Evolutionary conservation across 176 grass and related monocot species (phyloP).

Genomic region (Triticum urartu): DNA sequence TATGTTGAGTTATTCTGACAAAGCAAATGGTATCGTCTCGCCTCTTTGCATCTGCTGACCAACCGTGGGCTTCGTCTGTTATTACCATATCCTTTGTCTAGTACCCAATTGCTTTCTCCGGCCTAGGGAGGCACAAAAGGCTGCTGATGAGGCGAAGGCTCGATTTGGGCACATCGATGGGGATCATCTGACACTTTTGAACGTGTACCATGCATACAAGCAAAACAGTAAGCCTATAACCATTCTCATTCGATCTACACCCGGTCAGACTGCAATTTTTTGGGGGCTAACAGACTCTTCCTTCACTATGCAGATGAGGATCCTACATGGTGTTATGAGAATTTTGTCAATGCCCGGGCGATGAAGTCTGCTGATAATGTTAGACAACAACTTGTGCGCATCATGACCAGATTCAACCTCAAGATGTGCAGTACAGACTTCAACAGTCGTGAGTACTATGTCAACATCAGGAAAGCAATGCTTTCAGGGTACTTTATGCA

Average conservation of each 20-base stretch:
- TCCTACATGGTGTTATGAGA: conserved; percentile 95
- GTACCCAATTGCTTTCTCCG: conserved; percentile 99
- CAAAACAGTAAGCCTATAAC: conserved; percentile 69
- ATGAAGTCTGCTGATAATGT: conserved; percentile 97
- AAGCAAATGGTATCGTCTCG: conserved; percentile 83
- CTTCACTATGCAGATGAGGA: conserved; percentile 59
- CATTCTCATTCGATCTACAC: neutral
- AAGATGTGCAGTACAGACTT: conserved; percentile 91
- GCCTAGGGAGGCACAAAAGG: conserved; percentile 98
- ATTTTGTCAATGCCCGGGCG: conserved; percentile 76
- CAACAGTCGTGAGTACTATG: conserved; percentile 81
- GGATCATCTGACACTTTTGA: conserved; percentile 90
- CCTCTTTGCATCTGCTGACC: conserved; percentile 89
- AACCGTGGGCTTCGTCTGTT: conserved; percentile 80
- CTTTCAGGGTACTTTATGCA: conserved; percentile 98
- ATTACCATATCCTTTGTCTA: conserved; percentile 90
- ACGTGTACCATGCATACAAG: conserved; percentile 97
- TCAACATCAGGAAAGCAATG: conserved; percentile 88
- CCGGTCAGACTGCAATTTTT: neutral
- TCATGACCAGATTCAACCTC: conserved; percentile 96
- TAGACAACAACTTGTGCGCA: conserved; percentile 86
- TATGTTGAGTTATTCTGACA: conserved; percentile 87
- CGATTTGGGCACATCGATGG: conserved; percentile 87
- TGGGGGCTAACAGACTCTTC: neutral
- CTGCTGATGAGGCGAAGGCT: conserved; percentile 94